Evolutionary conservation across 148 eudicot species (phyloP).

Genomic region (Beta vulgaris): DNA sequence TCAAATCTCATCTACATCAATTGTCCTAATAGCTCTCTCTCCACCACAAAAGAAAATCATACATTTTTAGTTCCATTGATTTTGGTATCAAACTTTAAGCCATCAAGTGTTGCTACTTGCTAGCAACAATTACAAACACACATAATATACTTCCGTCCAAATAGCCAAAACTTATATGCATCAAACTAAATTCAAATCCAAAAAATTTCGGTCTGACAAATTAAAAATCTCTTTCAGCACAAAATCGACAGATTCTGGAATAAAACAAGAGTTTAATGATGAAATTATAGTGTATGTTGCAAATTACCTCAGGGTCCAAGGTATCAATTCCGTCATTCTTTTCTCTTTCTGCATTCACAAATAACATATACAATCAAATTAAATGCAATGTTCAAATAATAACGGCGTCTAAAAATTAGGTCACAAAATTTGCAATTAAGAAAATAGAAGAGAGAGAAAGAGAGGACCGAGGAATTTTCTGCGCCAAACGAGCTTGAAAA

Average conservation of each 20-base stretch:
- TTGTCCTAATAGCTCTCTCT: too few species aligned
- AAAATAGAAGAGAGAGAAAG: background rate
- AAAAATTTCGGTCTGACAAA: background rate
- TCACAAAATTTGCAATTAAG: background rate
- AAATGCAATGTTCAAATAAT: background rate
- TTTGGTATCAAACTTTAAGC: background rate
- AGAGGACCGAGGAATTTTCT: conserved; percentile 54
- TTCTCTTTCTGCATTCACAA: conserved; percentile 49
- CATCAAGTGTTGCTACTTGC: background rate
- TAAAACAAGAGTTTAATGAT: background rate
- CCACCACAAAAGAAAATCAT: too few species aligned
- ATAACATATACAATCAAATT: background rate
- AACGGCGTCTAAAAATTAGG: background rate
- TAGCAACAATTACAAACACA: background rate
- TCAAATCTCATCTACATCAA: too few species aligned
- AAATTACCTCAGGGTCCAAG: conserved; percentile 43
- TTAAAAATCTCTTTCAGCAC: conserved; percentile 1
- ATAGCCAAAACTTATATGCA: background rate
- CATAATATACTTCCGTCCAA: background rate
- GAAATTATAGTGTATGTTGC: background rate
- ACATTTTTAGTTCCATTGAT: background rate
- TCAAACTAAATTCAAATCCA: background rate
- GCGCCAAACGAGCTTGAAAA: conserved; percentile 77
- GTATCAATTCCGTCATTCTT: conserved; percentile 48
- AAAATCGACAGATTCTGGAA: background rate